A percentile compares a stretch with the other conserved stretches of the same genome.
phyloP scores from a whole-genome alignment of 2,329 filamentous ascomycete species.

The Alternaria sp. region DNA sequence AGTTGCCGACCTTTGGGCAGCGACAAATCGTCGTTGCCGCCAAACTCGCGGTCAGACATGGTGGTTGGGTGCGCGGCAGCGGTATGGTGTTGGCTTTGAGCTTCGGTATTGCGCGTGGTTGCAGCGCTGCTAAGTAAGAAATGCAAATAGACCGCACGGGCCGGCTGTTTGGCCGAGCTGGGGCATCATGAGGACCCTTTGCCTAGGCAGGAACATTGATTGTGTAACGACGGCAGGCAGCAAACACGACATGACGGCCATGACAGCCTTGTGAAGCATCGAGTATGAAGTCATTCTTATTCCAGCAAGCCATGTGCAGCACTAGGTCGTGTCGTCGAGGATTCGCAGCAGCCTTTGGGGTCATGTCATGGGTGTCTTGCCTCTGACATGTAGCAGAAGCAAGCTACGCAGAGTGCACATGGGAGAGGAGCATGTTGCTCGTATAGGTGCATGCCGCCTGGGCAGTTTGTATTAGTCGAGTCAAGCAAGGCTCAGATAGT shows the following conservation, averaged over 20 bases:
- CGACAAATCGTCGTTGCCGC: constrained; percentile 55
- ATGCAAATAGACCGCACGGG: constrained; percentile 14
- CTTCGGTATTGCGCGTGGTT: constrained; percentile 9
- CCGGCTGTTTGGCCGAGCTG: constrained; percentile 21
- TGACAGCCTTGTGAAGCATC: background rate
- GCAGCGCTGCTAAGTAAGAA: constrained; percentile 16
- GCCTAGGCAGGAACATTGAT: constrained; percentile 2
- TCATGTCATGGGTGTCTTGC: background rate
- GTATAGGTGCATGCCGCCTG: background rate
- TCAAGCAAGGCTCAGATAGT: background rate
- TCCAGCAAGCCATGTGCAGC: background rate
- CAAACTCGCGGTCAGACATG: constrained; percentile 56
- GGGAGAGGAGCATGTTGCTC: background rate
- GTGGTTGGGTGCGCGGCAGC: constrained; percentile 29
- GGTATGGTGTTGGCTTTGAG: constrained; percentile 16
- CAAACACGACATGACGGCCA: background rate
- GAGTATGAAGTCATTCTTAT: background rate
- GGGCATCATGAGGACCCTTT: constrained; percentile 2
- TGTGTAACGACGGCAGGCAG: constrained; percentile 2
- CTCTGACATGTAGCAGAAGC: constrained; percentile 3
- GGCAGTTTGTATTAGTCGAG: constrained; percentile 1
- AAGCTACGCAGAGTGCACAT: background rate
- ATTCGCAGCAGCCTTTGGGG: background rate
- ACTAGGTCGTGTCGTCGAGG: background rate
- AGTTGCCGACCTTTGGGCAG: constrained; percentile 50